A percentile compares a stretch with the other conserved stretches of the same genome.
Conservation (phyloP, 352 stramenopile species). For the Thalassiosira mediterranea region DNA sequence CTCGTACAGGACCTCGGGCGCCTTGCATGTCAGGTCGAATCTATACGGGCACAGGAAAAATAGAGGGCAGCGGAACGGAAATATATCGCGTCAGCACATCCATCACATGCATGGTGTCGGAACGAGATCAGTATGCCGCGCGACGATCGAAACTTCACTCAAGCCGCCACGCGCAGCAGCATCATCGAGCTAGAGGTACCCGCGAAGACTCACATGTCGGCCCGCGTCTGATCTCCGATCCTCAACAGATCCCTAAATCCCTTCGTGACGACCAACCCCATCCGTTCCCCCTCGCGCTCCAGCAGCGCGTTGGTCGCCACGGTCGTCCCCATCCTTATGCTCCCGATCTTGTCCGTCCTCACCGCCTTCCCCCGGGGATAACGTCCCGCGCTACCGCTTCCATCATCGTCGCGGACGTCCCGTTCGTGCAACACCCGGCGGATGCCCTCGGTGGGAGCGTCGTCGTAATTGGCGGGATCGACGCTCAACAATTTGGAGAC, state of each 20-base stretch:
- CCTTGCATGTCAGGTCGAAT: conserved; percentile 87
- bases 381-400: conserved; percentile 69
- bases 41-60: too few species aligned
- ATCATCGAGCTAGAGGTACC: conserved; percentile 81
- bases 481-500: conserved; percentile 98
- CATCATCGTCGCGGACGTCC: too few species aligned
- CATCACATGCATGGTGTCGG: too few species aligned
- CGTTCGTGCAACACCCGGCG: conserved; percentile 91
- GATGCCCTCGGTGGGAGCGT: conserved; percentile 95
- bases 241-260: conserved; percentile 96
- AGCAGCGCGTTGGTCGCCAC: conserved; percentile 99
- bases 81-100: too few species aligned
- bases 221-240: conserved; percentile 98
- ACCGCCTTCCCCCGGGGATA: conserved; percentile 88
- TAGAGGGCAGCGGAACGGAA: too few species aligned
- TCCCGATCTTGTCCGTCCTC: conserved; percentile 91
- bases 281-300: conserved; percentile 94
- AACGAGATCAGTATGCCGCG: too few species aligned
- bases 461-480: conserved; percentile 96
- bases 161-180: too few species aligned
- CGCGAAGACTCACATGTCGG: conserved; percentile 86
- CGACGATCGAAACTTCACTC: too few species aligned
- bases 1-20: conserved; percentile 93
- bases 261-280: conserved; percentile 93
- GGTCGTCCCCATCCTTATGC: conserved; percentile 98